phyloP scores from a whole-genome alignment of 495 filamentous ascomycete genomes.

The Neurospora sp. region DNA sequence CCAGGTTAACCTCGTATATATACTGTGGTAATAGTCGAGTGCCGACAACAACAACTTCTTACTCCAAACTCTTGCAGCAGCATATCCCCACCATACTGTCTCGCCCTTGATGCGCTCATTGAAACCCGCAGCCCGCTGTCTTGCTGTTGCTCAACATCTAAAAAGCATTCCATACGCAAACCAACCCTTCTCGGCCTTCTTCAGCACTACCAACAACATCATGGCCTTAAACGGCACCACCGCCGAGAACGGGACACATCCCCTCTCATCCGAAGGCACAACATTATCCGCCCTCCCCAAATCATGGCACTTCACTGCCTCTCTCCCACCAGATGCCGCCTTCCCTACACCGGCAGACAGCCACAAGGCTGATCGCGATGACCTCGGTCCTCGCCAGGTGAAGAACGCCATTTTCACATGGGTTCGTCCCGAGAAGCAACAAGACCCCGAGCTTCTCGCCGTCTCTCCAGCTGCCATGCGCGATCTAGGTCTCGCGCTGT shows the following conservation, averaged over 20 bases:
- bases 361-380: slow-evolving; percentile 63
- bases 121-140: slow-evolving; percentile 19
- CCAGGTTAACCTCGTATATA: not conserved
- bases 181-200: slow-evolving; percentile 14
- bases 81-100: not conserved
- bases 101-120: slow-evolving; percentile 17
- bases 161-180: slow-evolving; percentile 3
- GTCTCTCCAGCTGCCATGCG: slow-evolving; percentile 66
- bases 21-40: not conserved
- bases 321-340: slow-evolving; percentile 63
- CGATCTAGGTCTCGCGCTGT: slow-evolving; percentile 61
- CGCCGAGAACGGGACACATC: slow-evolving; percentile 8
- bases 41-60: not conserved
- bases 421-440: slow-evolving; percentile 64
- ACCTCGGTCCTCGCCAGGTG: slow-evolving; percentile 74
- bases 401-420: slow-evolving; percentile 82
- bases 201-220: slow-evolving; percentile 13
- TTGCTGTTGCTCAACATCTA: slow-evolving; percentile 20
- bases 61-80: not conserved
- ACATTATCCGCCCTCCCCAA: slow-evolving; percentile 70
- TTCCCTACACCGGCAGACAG: slow-evolving; percentile 75
- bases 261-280: slow-evolving; percentile 7
- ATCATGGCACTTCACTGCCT: slow-evolving; percentile 73
- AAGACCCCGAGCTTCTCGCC: slow-evolving; percentile 67
- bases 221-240: slow-evolving; percentile 13